phyloP scores from a whole-genome alignment of 1,284 basidiomycete genomes.

The Porogramme epimiltina region DNA sequence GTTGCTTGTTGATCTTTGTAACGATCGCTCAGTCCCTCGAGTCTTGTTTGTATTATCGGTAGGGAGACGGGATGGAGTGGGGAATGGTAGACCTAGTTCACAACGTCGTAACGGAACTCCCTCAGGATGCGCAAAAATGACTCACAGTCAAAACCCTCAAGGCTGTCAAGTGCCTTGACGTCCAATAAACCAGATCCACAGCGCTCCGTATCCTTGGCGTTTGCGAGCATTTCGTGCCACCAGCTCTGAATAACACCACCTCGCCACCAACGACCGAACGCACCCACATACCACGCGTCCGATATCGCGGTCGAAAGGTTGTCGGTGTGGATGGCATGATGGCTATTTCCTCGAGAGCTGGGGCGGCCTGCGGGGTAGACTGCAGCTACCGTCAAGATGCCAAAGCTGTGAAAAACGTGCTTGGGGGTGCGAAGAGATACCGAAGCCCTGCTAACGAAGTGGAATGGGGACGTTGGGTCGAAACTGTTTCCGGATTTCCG shows the following conservation, averaged over 20 bases:
- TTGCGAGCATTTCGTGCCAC: conserved; percentile 65
- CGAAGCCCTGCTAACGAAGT: conserved; percentile 89
- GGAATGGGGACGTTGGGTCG: conserved; percentile 61
- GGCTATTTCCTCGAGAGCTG: conserved; percentile 27
- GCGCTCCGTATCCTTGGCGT: conserved; percentile 69
- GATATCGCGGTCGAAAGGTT: conserved; percentile 54
- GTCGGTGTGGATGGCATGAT: conserved; percentile 28
- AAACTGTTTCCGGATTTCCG: conserved; percentile 23
- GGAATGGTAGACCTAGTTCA: conserved; percentile 49
- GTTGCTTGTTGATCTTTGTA: conserved; percentile 36
- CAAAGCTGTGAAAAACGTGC: conserved; percentile 84
- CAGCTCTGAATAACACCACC: conserved; percentile 72
- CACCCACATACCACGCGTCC: conserved; percentile 85
- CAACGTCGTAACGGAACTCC: background rate
- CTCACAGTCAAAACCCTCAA: conserved; percentile 64
- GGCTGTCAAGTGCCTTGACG: conserved; percentile 68
- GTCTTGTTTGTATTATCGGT: conserved; percentile 50
- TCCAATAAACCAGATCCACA: conserved; percentile 72
- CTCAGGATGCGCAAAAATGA: background rate
- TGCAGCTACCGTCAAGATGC: conserved; percentile 84
- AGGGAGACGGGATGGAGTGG: conserved; percentile 21
- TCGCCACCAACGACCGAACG: conserved; percentile 87
- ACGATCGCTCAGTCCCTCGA: conserved; percentile 59
- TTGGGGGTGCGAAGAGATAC: conserved; percentile 93
- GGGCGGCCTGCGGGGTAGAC: conserved; percentile 53